Evolutionary conservation across 305 asterid genomes (phyloP).

Genomic region (Striga hermonthica): DNA sequence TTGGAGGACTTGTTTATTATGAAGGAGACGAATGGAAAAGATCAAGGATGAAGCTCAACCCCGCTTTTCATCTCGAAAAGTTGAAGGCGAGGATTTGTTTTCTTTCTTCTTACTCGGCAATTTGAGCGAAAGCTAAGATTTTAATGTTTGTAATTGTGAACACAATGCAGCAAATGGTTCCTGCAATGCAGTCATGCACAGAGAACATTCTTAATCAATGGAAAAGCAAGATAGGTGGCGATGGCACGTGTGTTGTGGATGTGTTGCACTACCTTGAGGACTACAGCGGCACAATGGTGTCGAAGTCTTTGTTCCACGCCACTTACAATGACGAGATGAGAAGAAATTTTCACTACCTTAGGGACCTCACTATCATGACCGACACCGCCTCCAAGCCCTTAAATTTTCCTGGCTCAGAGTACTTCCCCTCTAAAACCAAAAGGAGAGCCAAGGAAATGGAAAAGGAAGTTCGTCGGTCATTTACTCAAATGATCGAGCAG

Average conservation of each 20-base stretch:
- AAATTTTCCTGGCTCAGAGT: conserved; percentile 39
- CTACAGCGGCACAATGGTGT: conserved; percentile 36
- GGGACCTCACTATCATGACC: conserved; percentile 33
- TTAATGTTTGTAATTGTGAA: neutral
- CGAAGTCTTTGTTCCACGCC: conserved; percentile 41
- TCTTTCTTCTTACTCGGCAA: neutral
- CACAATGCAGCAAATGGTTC: conserved; percentile 32
- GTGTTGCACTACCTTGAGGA: conserved; percentile 37
- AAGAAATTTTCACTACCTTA: conserved; percentile 36
- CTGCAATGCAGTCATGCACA: conserved; percentile 38
- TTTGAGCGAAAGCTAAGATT: neutral
- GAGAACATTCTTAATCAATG: conserved; percentile 34
- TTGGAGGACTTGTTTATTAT: conserved; percentile 36
- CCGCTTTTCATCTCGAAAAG: conserved; percentile 51
- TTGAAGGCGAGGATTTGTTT: conserved; percentile 37
- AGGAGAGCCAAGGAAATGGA: conserved; percentile 35
- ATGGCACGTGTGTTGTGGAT: conserved; percentile 36
- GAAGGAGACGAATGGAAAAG: conserved; percentile 51
- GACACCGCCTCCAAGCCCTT: conserved; percentile 34
- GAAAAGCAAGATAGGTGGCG: conserved; percentile 33
- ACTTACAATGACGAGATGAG: conserved; percentile 34
- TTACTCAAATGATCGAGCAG: conserved; percentile 32
- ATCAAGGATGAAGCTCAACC: conserved; percentile 38
- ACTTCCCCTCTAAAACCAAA: conserved; percentile 33
- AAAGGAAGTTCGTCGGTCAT: conserved; percentile 19